These are phyloP conservation scores for Podaxis carcinomalis DNA, from an alignment of 768 basidiomycete genomes.

Conservation along the genomic window DNA sequence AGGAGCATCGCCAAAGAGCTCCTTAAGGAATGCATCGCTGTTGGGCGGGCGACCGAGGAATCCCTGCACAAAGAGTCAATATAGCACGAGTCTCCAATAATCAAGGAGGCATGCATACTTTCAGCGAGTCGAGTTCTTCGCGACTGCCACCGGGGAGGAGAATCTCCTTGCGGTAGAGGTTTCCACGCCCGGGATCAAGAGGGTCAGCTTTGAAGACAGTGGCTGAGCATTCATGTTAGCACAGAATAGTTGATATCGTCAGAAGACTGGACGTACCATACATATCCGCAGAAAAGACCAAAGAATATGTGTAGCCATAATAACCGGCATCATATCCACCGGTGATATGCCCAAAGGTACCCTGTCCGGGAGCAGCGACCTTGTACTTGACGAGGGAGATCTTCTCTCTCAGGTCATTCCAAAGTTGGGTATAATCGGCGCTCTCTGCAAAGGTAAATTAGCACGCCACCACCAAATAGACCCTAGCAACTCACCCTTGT, in stretches of 20 bases:
- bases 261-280: constrained; percentile 31
- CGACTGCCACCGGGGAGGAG: constrained; percentile 70
- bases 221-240: constrained; percentile 24
- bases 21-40: constrained; percentile 69
- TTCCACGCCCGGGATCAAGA: constrained; percentile 62
- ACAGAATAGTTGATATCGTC: not conserved
- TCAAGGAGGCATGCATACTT: constrained; percentile 36
- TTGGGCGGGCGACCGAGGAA: constrained; percentile 77
- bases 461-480: not conserved
- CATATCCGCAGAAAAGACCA: constrained; percentile 60
- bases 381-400: constrained; percentile 66
- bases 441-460: constrained; percentile 31
- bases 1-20: constrained; percentile 49
- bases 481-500: constrained; percentile 41
- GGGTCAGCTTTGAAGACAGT: constrained; percentile 83
- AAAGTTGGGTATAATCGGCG: constrained; percentile 75
- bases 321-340: constrained; percentile 70
- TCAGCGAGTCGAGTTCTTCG: constrained; percentile 76
- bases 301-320: constrained; percentile 75
- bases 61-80: constrained; percentile 35
- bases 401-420: constrained; percentile 68
- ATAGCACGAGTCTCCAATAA: not conserved
- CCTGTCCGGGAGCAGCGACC: constrained; percentile 64
- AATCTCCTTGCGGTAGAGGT: constrained; percentile 72
- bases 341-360: constrained; percentile 71